phyloP scores from a whole-genome alignment of 192 early-diverging fungal genomes.

The Backusella parvicylindrica region DNA sequence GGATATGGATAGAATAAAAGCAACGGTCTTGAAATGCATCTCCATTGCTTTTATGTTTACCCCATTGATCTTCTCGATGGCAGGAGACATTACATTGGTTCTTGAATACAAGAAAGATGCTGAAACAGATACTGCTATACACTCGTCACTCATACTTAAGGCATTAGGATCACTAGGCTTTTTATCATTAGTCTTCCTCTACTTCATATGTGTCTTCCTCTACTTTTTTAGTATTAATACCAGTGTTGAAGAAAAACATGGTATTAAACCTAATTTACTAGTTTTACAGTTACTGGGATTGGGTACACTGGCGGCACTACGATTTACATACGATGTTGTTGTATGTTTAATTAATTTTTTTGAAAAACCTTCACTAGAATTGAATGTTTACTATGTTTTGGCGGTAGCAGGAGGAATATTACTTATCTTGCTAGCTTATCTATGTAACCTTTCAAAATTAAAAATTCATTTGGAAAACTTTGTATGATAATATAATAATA shows the following conservation, averaged over 20 bases:
- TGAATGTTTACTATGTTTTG: not conserved
- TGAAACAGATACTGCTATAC: not conserved
- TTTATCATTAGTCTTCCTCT: not conserved
- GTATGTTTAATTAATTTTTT: not conserved
- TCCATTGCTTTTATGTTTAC: not conserved
- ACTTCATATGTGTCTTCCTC: not conserved
- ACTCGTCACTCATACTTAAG: not conserved
- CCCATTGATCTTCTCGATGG: not conserved
- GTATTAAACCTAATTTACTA: not conserved
- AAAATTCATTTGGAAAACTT: not conserved
- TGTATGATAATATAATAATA: not conserved
- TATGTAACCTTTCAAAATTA: not conserved
- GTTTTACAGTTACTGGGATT: not conserved
- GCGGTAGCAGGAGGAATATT: not conserved
- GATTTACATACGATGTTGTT: not conserved
- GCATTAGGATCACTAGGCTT: not conserved
- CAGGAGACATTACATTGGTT: not conserved
- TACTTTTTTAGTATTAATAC: not conserved
- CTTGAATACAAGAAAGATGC: not conserved
- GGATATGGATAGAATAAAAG: not conserved
- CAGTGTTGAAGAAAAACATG: not conserved
- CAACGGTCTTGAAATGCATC: not conserved
- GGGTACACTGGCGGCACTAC: not conserved
- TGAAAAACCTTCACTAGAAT: not conserved
- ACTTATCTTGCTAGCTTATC: not conserved